phyloP scores from a whole-genome alignment of 192 early-diverging fungal genomes.

The Entomortierella beljakovae region DNA sequence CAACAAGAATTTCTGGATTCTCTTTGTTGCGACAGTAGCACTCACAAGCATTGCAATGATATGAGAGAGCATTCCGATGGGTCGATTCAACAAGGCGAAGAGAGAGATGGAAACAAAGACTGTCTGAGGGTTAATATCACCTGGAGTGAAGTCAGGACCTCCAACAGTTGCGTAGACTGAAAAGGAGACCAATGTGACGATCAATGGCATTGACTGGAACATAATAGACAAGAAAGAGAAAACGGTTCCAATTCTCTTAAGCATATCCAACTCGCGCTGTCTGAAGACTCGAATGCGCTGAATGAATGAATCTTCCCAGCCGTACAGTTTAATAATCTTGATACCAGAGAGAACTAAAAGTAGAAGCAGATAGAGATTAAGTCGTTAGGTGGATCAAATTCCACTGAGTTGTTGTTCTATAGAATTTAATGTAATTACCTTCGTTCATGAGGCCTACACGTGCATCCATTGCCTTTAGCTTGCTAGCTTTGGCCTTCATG shows the following conservation, averaged over 20 bases:
- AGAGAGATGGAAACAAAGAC: slow-evolving; percentile 89
- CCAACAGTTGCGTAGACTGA: slow-evolving; percentile 32
- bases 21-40: slow-evolving; percentile 79
- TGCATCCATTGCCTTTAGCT: slow-evolving; percentile 46
- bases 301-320: slow-evolving; percentile 10
- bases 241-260: slow-evolving; percentile 12
- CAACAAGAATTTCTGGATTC: slow-evolving; percentile 82
- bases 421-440: slow-evolving; percentile 17
- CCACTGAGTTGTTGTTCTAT: background rate
- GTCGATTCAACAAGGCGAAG: slow-evolving; percentile 92
- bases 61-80: slow-evolving; percentile 79
- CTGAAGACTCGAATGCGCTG: slow-evolving; percentile 5
- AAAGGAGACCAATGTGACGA: slow-evolving; percentile 33
- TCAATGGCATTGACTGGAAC: slow-evolving; percentile 19
- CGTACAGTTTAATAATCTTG: slow-evolving; percentile 37
- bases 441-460: slow-evolving; percentile 58
- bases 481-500: slow-evolving; percentile 20
- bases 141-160: slow-evolving; percentile 27
- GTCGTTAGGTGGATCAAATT: background rate
- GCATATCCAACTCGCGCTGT: slow-evolving; percentile 1
- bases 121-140: slow-evolving; percentile 67
- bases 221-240: slow-evolving; percentile 19
- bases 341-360: slow-evolving; percentile 32
- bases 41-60: slow-evolving; percentile 80
- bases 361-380: no score